Conservation (phyloP, 768 basidiomycete species). For the Tulasnella sp. region DNA sequence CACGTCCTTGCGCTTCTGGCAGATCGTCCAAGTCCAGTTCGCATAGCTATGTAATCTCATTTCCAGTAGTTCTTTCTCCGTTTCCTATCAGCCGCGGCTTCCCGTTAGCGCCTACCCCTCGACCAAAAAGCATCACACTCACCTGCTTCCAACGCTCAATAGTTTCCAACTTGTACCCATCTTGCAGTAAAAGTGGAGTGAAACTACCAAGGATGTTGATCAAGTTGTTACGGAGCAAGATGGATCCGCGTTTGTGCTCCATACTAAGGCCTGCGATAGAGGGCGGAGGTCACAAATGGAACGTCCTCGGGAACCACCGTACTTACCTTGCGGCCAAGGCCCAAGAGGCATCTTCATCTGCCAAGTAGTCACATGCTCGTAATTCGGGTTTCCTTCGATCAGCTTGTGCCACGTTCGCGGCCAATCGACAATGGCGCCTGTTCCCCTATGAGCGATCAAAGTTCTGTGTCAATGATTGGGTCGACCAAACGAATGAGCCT, state of each 20-base stretch:
- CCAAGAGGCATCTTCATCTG: slow-evolving; percentile 14
- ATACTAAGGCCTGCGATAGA: background rate
- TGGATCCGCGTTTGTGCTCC: background rate
- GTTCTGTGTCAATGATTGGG: background rate
- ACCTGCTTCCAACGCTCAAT: slow-evolving; percentile 13
- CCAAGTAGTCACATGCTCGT: background rate
- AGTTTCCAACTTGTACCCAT: background rate
- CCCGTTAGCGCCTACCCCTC: background rate
- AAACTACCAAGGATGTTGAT: background rate
- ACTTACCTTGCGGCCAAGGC: slow-evolving; percentile 4
- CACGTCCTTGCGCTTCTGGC: background rate
- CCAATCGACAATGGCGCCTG: background rate
- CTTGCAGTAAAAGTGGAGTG: background rate
- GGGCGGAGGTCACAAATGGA: background rate
- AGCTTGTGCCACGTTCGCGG: background rate
- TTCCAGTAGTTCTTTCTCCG: slow-evolving; percentile 11
- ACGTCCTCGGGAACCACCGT: background rate
- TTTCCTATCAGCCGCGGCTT: background rate
- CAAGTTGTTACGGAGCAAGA: background rate
- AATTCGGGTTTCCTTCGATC: slow-evolving; percentile 5
- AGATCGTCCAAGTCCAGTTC: slow-evolving; percentile 16
- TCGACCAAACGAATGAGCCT: background rate
- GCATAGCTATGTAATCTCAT: slow-evolving; percentile 6
- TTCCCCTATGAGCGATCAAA: background rate
- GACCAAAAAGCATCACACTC: background rate